These are phyloP conservation scores for Penicillium palitans DNA, from an alignment of 2,329 filamentous ascomycete species.

Conservation along the genomic window DNA sequence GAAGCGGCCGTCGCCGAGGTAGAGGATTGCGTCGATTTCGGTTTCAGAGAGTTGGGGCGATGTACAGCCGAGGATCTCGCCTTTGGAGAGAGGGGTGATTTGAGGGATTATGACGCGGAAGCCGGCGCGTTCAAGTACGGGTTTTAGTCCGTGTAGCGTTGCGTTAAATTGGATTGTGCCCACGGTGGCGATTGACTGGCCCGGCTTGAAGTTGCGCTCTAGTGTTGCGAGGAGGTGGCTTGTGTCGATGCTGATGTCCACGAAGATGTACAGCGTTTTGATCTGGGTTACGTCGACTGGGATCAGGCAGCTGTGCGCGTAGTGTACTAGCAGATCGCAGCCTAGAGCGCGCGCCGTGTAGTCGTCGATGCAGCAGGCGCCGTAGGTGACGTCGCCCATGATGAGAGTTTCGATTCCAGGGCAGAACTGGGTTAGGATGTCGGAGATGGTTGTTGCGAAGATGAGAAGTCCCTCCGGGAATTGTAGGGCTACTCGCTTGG, in stretches of 20 bases:
- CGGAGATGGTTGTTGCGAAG: slow-evolving; percentile 96
- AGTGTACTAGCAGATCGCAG: slow-evolving; percentile 93
- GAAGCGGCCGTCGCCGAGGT: slow-evolving; percentile 89
- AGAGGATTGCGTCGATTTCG: slow-evolving; percentile 75
- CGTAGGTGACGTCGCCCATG: slow-evolving; percentile 99
- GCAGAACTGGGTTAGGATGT: slow-evolving; percentile 93
- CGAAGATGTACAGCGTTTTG: slow-evolving; percentile 96
- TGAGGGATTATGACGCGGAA: slow-evolving; percentile 87
- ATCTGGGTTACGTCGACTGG: slow-evolving; percentile 96
- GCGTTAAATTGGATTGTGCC: slow-evolving; percentile 99
- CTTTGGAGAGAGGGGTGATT: slow-evolving; percentile 87
- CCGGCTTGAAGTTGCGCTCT: slow-evolving; percentile 79
- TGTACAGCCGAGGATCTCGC: slow-evolving; percentile 96
- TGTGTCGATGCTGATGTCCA: slow-evolving; percentile 95
- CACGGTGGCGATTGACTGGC: slow-evolving; percentile 87
- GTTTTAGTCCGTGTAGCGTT: slow-evolving; percentile 82
- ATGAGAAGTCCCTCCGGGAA: slow-evolving; percentile 94
- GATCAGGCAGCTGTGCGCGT: slow-evolving; percentile 94
- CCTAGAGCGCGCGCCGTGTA: slow-evolving; percentile 92
- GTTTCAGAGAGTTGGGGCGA: slow-evolving; percentile 69
- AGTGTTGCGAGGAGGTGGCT: slow-evolving; percentile 82
- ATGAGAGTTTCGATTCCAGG: slow-evolving; percentile 89
- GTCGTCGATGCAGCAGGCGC: slow-evolving; percentile 97
- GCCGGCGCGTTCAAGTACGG: slow-evolving; percentile 76
- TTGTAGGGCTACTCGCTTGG: slow-evolving; percentile 87